These are phyloP conservation scores for Telfairia occidentalis DNA, from an alignment of 331 rosid genomes.

Conservation along the genomic window DNA sequence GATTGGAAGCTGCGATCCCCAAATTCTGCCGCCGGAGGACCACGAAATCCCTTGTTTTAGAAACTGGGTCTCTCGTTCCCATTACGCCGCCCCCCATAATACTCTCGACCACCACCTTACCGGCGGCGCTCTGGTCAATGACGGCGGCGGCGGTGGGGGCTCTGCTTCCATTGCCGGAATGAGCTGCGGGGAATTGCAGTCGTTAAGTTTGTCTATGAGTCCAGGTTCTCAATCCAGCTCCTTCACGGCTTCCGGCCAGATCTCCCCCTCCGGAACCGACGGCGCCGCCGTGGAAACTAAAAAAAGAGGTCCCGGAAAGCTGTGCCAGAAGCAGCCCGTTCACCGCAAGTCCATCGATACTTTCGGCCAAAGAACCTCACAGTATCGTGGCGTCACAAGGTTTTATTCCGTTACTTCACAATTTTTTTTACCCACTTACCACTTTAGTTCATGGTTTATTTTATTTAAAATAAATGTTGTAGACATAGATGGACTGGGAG, in stretches of 20 bases:
- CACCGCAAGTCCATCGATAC: conserved; percentile 94
- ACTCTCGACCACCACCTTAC: conserved; percentile 37
- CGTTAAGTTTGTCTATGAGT: conserved; percentile 72
- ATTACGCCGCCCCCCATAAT: conserved; percentile 23
- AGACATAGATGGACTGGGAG: conserved; percentile 98
- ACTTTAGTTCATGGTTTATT: not conserved
- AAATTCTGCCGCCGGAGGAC: conserved; percentile 25
- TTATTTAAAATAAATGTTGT: too few species aligned
- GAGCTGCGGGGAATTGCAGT: conserved; percentile 61
- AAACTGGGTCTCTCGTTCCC: conserved; percentile 48
- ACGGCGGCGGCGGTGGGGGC: conserved; percentile 9
- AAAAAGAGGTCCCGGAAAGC: conserved; percentile 58
- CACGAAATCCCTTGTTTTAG: conserved; percentile 23
- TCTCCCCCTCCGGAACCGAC: conserved; percentile 43
- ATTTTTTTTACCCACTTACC: not conserved
- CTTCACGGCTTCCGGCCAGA: conserved; percentile 51
- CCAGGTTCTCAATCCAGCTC: conserved; percentile 94
- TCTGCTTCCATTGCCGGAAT: conserved; percentile 31
- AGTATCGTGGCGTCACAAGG: conserved; percentile 96
- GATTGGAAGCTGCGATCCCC: conserved; percentile 30
- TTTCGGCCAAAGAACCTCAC: conserved; percentile 92
- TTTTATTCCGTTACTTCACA: conserved; percentile 3
- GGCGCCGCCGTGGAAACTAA: conserved; percentile 40
- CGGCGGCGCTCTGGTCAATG: conserved; percentile 21
- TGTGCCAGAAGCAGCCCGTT: conserved; percentile 70